Evolutionary conservation across 2,329 filamentous ascomycete genomes (phyloP).

Genomic region (Beauveria sp.): DNA sequence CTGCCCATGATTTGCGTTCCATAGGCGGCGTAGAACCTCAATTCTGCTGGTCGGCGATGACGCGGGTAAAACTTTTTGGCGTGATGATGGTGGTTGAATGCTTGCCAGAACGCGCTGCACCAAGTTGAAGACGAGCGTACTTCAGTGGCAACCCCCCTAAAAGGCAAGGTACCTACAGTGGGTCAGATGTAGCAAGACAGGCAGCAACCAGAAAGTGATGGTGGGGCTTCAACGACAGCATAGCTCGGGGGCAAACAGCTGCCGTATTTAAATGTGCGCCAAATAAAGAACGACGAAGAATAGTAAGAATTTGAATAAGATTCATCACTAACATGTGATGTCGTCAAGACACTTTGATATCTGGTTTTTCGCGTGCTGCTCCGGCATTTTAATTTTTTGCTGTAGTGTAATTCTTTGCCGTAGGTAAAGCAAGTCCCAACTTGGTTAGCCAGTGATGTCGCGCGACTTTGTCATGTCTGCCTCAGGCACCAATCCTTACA

Average conservation of each 20-base stretch:
- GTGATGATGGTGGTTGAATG: slow-evolving; percentile 12
- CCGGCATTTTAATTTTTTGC: neutral
- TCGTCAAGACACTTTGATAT: neutral
- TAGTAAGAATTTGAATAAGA: too few species aligned
- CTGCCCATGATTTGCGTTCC: slow-evolving; percentile 47
- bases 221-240: neutral
- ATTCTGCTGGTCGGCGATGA: slow-evolving; percentile 21
- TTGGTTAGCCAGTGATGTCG: slow-evolving; percentile 17
- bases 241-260: neutral
- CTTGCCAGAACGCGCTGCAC: neutral
- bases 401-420: neutral
- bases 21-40: slow-evolving; percentile 37
- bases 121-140: neutral
- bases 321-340: too few species aligned
- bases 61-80: slow-evolving; percentile 38
- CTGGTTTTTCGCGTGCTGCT: neutral
- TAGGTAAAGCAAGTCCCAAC: neutral
- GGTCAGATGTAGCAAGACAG: too few species aligned
- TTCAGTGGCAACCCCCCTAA: slow-evolving; percentile 3
- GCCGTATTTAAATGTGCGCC: neutral
- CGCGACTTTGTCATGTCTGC: slow-evolving; percentile 17
- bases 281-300: neutral
- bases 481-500: slow-evolving; percentile 24
- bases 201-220: neutral
- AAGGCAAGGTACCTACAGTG: too few species aligned